Percentiles rank a stretch among this genome's conserved stretches.
These are phyloP conservation scores for Phytophthora agathidicida DNA, from an alignment of 352 stramenopile genomes.

Conservation along the genomic window DNA sequence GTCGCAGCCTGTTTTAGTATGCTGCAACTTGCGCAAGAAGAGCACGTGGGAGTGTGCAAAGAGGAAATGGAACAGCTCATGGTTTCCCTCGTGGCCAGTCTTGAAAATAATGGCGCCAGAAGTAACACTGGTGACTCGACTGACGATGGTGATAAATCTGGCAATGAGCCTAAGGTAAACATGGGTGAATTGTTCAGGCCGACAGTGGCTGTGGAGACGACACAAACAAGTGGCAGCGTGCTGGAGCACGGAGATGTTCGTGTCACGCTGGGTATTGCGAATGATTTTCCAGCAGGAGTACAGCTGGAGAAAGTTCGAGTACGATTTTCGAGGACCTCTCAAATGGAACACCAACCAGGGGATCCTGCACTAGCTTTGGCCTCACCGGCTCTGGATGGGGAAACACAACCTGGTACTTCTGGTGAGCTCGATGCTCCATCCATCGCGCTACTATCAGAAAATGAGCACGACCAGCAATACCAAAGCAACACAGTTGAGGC, in stretches of 20 bases:
- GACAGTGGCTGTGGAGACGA: conserved; percentile 57
- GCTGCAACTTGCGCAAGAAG: conserved; percentile 56
- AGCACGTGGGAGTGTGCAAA: conserved; percentile 49
- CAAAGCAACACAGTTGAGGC: neutral
- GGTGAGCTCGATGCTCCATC: neutral
- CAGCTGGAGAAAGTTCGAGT: conserved; percentile 63
- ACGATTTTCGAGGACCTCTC: conserved; percentile 33
- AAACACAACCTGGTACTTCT: neutral
- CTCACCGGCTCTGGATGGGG: conserved; percentile 2
- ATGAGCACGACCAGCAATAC: neutral
- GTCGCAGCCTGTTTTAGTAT: conserved; percentile 70
- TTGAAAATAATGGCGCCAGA: conserved; percentile 17
- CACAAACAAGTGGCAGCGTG: conserved; percentile 44
- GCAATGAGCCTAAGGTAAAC: conserved; percentile 34
- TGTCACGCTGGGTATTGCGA: conserved; percentile 56
- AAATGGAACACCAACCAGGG: too few species aligned
- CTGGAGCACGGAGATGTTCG: conserved; percentile 65
- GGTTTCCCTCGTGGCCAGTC: conserved; percentile 48
- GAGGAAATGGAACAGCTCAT: conserved; percentile 60
- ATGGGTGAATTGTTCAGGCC: conserved; percentile 67
- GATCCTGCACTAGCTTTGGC: too few species aligned
- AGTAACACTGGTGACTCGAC: neutral
- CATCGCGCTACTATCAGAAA: neutral
- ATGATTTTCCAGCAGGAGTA: conserved; percentile 64
- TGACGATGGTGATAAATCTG: neutral